Conservation (phyloP, 2,329 filamentous ascomycete species). For the Cladophialophora exuberans region DNA sequence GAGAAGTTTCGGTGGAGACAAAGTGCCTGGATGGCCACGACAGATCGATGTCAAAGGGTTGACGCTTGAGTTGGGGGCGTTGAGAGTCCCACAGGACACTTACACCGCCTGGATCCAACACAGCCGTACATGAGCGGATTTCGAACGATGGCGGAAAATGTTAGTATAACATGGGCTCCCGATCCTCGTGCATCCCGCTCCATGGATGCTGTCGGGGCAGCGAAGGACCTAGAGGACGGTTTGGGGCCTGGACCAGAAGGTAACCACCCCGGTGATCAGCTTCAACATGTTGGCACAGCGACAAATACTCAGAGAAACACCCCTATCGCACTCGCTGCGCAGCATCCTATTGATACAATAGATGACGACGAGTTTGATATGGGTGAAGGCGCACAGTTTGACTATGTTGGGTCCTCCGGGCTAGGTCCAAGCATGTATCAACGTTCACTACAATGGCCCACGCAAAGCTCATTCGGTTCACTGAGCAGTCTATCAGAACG, state of each 20-base stretch:
- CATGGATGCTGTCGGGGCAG: background rate
- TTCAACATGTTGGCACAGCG: constrained; percentile 19
- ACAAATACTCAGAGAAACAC: constrained; percentile 27
- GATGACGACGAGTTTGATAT: constrained; percentile 21
- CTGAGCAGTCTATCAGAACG: constrained; percentile 20
- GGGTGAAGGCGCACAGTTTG: constrained; percentile 8
- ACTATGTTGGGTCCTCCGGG: constrained; percentile 7
- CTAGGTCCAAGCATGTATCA: constrained; percentile 11
- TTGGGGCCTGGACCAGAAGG: constrained; percentile 2
- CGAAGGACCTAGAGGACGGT: background rate
- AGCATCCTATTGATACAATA: constrained; percentile 13
- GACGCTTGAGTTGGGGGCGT: constrained; percentile 12
- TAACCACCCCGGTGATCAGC: background rate
- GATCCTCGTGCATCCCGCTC: constrained; percentile 16
- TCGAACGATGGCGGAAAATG: constrained; percentile 24
- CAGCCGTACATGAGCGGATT: background rate
- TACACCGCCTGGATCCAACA: constrained; percentile 6
- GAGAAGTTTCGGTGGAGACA: background rate
- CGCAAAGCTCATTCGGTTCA: constrained; percentile 26
- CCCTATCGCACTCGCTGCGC: constrained; percentile 24
- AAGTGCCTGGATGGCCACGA: constrained; percentile 12
- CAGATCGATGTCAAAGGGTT: constrained; percentile 7
- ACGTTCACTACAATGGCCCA: constrained; percentile 18
- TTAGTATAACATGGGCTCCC: constrained; percentile 28
- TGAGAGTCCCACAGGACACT: background rate